Evolutionary conservation across 208 protist genomes (phyloP).

Genomic region (Leishmania guyanensis): DNA sequence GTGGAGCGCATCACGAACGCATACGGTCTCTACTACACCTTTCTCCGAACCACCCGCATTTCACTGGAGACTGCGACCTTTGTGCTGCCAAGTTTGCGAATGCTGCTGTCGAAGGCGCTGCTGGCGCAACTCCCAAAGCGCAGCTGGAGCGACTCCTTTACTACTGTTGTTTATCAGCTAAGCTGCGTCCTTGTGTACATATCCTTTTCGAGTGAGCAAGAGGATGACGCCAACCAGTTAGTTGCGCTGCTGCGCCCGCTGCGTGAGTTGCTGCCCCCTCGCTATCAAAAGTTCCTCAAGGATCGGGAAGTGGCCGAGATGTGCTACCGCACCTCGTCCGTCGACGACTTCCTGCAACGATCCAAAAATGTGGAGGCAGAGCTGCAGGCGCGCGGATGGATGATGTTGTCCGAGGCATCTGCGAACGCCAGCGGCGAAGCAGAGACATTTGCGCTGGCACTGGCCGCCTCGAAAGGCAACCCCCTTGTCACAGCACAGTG

Average conservation of each 20-base stretch:
- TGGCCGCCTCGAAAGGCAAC: slow-evolving; percentile 40
- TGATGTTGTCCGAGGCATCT: slow-evolving; percentile 52
- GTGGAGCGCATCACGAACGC: slow-evolving; percentile 31
- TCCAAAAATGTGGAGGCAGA: slow-evolving; percentile 59
- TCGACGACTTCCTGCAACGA: slow-evolving; percentile 34
- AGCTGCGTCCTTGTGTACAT: slow-evolving; percentile 23
- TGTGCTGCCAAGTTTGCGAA: slow-evolving; percentile 66
- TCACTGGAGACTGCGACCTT: slow-evolving; percentile 23
- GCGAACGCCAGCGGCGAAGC: slow-evolving; percentile 25
- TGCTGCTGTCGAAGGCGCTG: slow-evolving; percentile 66
- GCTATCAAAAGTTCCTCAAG: slow-evolving; percentile 54
- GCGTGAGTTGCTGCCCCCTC: slow-evolving; percentile 50
- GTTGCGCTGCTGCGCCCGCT: slow-evolving; percentile 41
- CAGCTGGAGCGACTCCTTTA: slow-evolving; percentile 31
- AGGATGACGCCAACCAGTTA: slow-evolving; percentile 27
- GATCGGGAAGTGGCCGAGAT: slow-evolving; percentile 61
- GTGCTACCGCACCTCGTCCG: slow-evolving; percentile 45
- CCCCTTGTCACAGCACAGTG: slow-evolving; percentile 46
- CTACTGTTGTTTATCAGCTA: slow-evolving; percentile 29
- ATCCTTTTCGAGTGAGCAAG: slow-evolving; percentile 16
- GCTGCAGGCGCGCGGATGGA: slow-evolving; percentile 67
- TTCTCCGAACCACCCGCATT: slow-evolving; percentile 26
- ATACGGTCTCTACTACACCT: slow-evolving; percentile 42
- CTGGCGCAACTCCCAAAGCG: slow-evolving; percentile 34
- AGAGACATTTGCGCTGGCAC: slow-evolving; percentile 50